Percentiles rank a stretch among this genome's conserved stretches.
These are phyloP conservation scores for Rubia peregrina DNA, from an alignment of 305 asterid species.

Conservation along the genomic window DNA sequence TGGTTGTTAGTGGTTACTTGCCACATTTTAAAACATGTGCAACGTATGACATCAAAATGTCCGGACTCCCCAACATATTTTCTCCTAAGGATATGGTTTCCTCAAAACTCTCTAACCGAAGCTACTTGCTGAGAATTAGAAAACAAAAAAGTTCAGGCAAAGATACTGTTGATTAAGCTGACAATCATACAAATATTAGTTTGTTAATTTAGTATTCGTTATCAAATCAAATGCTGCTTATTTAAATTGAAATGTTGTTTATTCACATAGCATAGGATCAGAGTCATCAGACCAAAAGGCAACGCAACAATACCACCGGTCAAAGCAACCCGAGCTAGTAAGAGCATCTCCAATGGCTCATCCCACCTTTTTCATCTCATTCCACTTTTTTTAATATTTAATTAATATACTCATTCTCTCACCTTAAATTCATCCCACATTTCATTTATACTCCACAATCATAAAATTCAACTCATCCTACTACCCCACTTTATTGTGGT, in stretches of 20 bases:
- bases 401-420: no score
- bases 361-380: no score
- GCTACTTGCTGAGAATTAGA: constrained; percentile 39
- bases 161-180: background rate
- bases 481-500: no score
- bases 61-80: constrained; percentile 39
- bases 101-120: constrained; percentile 48
- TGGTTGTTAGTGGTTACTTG: no score
- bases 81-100: constrained; percentile 46
- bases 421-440: no score
- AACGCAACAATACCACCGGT: constrained; percentile 48
- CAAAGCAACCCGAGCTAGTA: constrained; percentile 63
- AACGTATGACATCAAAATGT: no score
- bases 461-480: no score
- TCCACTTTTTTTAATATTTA: no score
- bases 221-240: background rate
- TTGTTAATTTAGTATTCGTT: background rate
- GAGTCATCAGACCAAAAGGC: background rate
- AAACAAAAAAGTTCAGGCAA: constrained; percentile 19
- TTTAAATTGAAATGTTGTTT: background rate
- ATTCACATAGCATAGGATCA: background rate
- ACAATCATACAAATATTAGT: background rate
- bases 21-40: no score
- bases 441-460: no score
- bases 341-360: no score